Base-by-base conservation (phyloP, 2,329 filamentous ascomycete genomes). In the Trichoderma breve region DNA sequence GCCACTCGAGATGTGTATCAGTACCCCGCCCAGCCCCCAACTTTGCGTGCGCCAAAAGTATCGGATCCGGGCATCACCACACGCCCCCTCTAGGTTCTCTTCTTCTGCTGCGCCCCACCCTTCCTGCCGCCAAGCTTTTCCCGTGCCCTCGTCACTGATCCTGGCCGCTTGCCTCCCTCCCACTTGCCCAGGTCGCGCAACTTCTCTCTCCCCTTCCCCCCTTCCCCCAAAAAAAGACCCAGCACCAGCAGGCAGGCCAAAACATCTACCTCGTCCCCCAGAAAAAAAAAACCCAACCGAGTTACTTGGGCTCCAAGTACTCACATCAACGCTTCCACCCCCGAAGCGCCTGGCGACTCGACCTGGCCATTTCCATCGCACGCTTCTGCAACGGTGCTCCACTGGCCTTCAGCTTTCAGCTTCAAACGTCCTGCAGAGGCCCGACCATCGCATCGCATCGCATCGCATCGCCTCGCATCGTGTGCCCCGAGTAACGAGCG, bases 281-380 rank as follows among this genome's bases (percentile, higher is more conserved):
- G 24, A 60, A 68, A 58, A 69, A 68, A 68, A 60, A 69, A 68
- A 32, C 24, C 53, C 53, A 60, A 68, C 53, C 65, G 65, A 83
- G 81, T 81, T 83, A 83, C 82, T 82, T 84, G 78, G 75, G 76
- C 75, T 77, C 72, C 76, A 83, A 78, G 82, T 84, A 84, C 82
- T 73, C 24, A 75, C 73, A 24, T 76, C 77, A 74, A 75, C 73
- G 15, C 74, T 70, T 74, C 71, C 65, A 68, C 73, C 55, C 68
- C 71, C 67, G 51, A 67, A 57, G 47, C 18, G 55, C 73, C 65
- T 75, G 70, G 69, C 67, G 39, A 70, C 64, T 63, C 39, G 63
- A 64, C 68, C 53, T 70, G 65, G 47, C 65, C 65, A 68, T 55
- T 69, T 55, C 72, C 73, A 66, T 72, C 63, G 64, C 73, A 58